Base-by-base conservation (phyloP, 2,329 filamentous ascomycete species). In the Fusarium buharicum region DNA sequence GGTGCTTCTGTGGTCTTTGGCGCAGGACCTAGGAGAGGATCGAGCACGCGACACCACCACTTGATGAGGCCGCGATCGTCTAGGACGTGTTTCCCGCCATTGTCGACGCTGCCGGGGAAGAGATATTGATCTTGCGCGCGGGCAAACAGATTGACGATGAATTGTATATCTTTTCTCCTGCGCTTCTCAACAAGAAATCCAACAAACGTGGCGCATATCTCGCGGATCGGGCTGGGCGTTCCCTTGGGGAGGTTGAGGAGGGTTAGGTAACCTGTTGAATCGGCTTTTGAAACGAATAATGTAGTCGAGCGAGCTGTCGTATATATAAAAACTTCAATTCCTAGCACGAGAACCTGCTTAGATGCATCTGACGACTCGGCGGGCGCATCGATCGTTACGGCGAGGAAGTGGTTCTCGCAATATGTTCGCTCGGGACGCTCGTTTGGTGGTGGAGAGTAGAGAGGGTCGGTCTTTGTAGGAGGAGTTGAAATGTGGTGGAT, bases 201-300 rank as follows among this genome's bases (percentile, higher is more conserved):
- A 18, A 99, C 75, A 66, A 98, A 97, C 0, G 87, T 85, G 6
- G 87, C 86, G 43, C 88, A 90, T 39, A 96, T 84, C 28, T 87
- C 82, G 61, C 90, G 87, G 45, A 97, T 84, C 0, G 92, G 92
- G 4, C 91, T 95, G 0, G 85, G 81, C 0, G 83, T 80, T n/a
- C 84, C 82, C 66, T 79, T 84, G 14, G 88, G 84, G 0, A 91
- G 79, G 16, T 84, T 78, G 31, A 93, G 79, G 2, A 90, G 81
- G 65, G 88, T 81, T 10, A 97, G 79, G 73, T 92, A 96, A 20
- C 96, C 95, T 0, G 94, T 97, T 10, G 95, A 97, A 78, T 99
- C 95, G 44, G 95, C 95, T 77, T 99, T 99, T 62, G 93, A 94
- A 20, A 99, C 90, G 74, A 99, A 99, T 50, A 98, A 84, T 4